Evolutionary conservation across 2,329 filamentous ascomycete species (phyloP), one percentile per base, ranked within the genome.

Genomic region (Colletotrichum orchidophilum): DNA sequence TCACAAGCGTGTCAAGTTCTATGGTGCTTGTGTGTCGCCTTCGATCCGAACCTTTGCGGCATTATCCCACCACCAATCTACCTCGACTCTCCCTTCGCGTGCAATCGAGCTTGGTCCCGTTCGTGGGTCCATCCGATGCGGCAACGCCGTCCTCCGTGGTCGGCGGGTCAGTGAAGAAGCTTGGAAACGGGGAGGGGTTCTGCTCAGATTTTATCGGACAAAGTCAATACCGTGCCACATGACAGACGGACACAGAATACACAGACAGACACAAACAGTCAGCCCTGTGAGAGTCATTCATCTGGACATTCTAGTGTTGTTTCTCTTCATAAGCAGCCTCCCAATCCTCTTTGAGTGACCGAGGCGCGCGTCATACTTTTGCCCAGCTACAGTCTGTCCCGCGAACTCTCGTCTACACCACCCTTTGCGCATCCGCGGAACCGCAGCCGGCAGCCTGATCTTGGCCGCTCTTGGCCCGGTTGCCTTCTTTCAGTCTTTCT

Each of bases 191-290:
- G 39, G 39, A 42, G 15, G 39, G 15, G 0, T n/a, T 42, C 39
- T 67, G 58, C 57, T 58, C 63, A 71, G 42, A 15, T 35, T 21
- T 21, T 21, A 55, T 35, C 68, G 64, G 57, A 62, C 50, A 63
- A 71, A 71, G 57, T 67, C 57, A 62, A 61, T 21, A 15, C 63
- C 67, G 63, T 50, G 33, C 6, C n/a, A 42, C 50, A 42, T 42
- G n/a, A 61, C n/a, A 31, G 27, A n/a, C 15, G 33, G 33, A 49
- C 11, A 58, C 6, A 18, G 13, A 33, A 39, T 29, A 42, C 26
- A 50, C 42, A 42, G 5, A 42, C n/a, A n/a, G 13, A 42, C 39
- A 42, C 39, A 42, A 15, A 18, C 18, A 18, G n/a, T 8, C 39
- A 42, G 39, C 39, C 39, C 39, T 42, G 39, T 42, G n/a, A 42